These are phyloP conservation scores for Singerocomus inundabilis DNA, from an alignment of 1,284 basidiomycete genomes.

Conservation along the genomic window DNA sequence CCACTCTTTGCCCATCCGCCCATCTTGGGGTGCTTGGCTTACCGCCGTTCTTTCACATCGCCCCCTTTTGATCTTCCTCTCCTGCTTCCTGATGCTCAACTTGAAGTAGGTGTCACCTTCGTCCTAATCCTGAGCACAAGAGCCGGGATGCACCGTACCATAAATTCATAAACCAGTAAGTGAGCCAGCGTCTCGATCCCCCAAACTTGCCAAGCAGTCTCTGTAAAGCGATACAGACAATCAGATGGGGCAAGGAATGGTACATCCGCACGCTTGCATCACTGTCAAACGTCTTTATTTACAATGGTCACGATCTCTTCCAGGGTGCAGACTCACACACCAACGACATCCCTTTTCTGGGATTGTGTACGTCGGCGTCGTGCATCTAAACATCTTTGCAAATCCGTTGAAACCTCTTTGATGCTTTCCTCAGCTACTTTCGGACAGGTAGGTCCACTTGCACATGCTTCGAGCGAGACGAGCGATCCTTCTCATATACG, in stretches of 20 bases:
- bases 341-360: constrained; percentile 14
- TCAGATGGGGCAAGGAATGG: constrained; percentile 28
- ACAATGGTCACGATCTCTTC: constrained; percentile 14
- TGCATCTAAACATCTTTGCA: not conserved
- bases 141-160: constrained; percentile 26
- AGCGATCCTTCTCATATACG: not conserved
- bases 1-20: too few species aligned
- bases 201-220: not conserved
- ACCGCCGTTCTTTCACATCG: constrained; percentile 15
- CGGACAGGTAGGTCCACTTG: constrained; percentile 27
- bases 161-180: constrained; percentile 31
- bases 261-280: constrained; percentile 1
- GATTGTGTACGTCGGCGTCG: constrained; percentile 25
- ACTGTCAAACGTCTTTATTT: not conserved
- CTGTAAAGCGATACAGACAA: constrained; percentile 2
- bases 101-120: constrained; percentile 20
- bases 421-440: constrained; percentile 22
- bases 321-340: constrained; percentile 17
- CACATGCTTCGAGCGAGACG: not conserved
- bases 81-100: constrained; percentile 25
- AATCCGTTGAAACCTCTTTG: not conserved
- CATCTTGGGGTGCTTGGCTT: constrained; percentile 9
- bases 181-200: too few species aligned
- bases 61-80: constrained; percentile 20
- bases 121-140: constrained; percentile 17